Evolutionary conservation across 352 stramenopile genomes (phyloP), one percentile per base, ranked within the genome.

Genomic region (Phytophthora podocarpi): DNA sequence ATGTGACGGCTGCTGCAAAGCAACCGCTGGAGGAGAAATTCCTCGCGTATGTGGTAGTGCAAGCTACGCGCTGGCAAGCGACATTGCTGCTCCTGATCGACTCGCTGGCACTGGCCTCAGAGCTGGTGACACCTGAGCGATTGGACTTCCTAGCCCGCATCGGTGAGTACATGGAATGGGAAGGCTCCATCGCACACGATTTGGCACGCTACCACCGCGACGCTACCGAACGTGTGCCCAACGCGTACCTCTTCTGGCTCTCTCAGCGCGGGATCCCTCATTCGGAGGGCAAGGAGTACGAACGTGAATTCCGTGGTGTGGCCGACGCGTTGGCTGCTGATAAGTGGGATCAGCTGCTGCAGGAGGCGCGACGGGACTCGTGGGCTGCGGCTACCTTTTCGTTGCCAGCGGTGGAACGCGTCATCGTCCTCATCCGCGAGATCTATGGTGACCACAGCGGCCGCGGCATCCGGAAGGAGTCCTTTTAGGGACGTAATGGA

Each of bases 121-220:
- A 91, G 31, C 58, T 78, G 24, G 51, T 91, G 52, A 93, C 82
- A 26, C 70, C 73, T 4, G 72, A 73, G 47, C 78, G 78, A 1
- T 73, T 95, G 24, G 67, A 82, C 32, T 87, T 86, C 42, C 63
- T 95, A 24, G 62, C 68, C 41, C 74, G 70, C 23, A 87, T 92
- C 16, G 86, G 86, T 47, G 83, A 86, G 65, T 90, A 91, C 74
- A 88, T 95, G 72, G 84, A 93, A 66, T 95, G 84, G 82, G 81
- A 95, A 65, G 86, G 84, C 52, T 92, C 83, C 43, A 78, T 95
- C 35, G 84, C 86, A 18, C 86, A 93, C 61, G 86, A 95, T 39
- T 58, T 92, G 18, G 83, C 86, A 10, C 80, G 86, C 9, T 93
- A 84, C 56, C 59, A 66, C 9, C 86, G 86, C 16, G 80, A 87